Conservation (phyloP, 345 rosid species). For the Citrus trifoliata region DNA sequence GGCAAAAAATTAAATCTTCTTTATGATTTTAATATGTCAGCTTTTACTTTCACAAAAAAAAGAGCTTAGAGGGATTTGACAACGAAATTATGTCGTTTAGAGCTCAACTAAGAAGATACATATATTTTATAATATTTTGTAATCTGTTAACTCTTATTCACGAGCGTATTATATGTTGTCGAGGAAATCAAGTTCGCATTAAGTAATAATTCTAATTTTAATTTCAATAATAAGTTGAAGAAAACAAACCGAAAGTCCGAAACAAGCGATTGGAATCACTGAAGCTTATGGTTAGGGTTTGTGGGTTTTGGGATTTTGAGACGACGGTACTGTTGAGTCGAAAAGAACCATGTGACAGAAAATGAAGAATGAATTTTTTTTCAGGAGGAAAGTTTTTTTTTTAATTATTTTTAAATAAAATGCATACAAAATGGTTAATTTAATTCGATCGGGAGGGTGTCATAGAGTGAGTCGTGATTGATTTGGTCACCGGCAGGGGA, state of each 20-base stretch:
- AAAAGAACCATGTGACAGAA: neutral
- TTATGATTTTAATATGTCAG: neutral
- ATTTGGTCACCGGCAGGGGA: neutral
- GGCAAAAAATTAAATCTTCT: neutral
- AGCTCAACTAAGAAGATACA: neutral
- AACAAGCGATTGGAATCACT: neutral
- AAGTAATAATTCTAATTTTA: neutral
- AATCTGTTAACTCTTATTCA: neutral
- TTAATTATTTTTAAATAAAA: neutral
- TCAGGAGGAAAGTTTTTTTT: neutral
- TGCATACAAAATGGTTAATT: neutral
- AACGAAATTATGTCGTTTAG: neutral
- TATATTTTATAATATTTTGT: neutral
- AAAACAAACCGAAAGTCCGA: neutral
- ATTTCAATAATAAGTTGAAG: neutral
- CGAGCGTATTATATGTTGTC: neutral
- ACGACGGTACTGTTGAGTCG: neutral
- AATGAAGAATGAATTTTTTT: neutral
- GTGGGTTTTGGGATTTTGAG: neutral
- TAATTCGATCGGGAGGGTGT: neutral
- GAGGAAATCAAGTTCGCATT: neutral
- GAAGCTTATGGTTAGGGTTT: neutral
- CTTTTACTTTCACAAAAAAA: neutral
- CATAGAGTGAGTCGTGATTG: neutral
- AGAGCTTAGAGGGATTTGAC: neutral